Base-by-base conservation (phyloP, 2,329 filamentous ascomycete genomes). In the Penicillium sp. region DNA sequence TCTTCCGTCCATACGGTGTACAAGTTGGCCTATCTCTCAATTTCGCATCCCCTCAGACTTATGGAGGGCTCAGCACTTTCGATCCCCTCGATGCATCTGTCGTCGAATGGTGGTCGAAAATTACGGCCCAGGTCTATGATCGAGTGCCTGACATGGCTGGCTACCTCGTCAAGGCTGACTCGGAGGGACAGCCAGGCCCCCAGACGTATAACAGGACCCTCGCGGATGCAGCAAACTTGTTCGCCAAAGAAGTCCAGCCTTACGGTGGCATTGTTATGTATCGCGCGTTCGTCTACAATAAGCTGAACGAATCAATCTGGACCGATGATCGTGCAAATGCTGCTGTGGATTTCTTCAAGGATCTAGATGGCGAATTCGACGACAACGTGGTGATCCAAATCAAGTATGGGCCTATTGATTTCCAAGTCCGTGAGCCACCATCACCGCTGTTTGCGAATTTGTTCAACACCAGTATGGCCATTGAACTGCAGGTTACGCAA, bases 391-490 rank as follows among this genome's bases (percentile, higher is more conserved):
- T 87, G 0, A 74, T 87, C 2, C 84, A 88, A 61, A 82, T 87
- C 66, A 88, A 87, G 65, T 85, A 83, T 54, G 84, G 84, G 0
- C 83, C 84, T 0, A 87, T 87, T 52, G 84, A 87, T 61, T 87
- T 87, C 64, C 84, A 87, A 59, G 81, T 86, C 10, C 77, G 84
- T 32, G 84, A 87, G 62, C 80, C 84, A 1, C 67, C 75, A 1
- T 84, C 79, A 4, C 83, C 84, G 0, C 67, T 88, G 1, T 85
- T 87, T 54, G 75, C 73, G 6, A 72, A 76, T 40, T 58, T 79
- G 6, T 63, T 58, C 35, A 62, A 76, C 4, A 77, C 75, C 1
- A 74, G 64, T 40, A 69, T 64, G 10, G 79, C 80, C 0, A 79
- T 87, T 33, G 84, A 87, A 63, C 71, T 87, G 2, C 76, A 86